Base-by-base conservation (phyloP, 768 basidiomycete species). In the Mrakia gelida region DNA sequence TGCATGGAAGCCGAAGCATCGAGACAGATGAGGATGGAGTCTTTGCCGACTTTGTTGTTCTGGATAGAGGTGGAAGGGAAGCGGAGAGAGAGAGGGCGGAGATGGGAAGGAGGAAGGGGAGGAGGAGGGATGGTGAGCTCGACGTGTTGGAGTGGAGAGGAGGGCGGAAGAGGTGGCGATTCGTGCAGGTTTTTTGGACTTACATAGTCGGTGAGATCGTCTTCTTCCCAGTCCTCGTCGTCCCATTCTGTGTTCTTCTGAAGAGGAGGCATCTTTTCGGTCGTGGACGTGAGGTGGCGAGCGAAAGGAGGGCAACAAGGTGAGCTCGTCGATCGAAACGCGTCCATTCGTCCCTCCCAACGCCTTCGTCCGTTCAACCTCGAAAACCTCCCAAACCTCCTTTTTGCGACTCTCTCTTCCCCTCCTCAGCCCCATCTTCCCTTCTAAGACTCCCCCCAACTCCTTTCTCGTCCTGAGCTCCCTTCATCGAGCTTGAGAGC, bases 1-100 rank as follows among this genome's bases (percentile, higher is more conserved):
- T 92, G 90, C 96, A 98, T 98, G 16, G 93, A 92, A 75, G 89
- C 86, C 0, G 95, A 96, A 80, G 93, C 94, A 84, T 99, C 95
- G 77, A 99, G 93, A 83, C 92, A 92, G 86, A 98, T 97, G n/a
- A 98, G 85, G 67, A 96, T 91, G 45, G 94, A 92, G 81, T 98
- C 94, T 79, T 89, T 89, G 80, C 91, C 90, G 73, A 89, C 89
- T 80, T 93, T 63, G 59, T 23, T 65, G 38, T 75, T 45, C 45
- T 45, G 45, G 62, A 21, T 13, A 21, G 28, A 5, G 32, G 38
- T 38, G 72, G n/a, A 73, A 30, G 72, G 13, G 49, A 21, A 52
- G 49, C 16, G 15, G 45, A 49, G 2, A 13, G 49, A 52, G 49
- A 52, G 11, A 21, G 34, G 23, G 32, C 34, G 15, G 16, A 26